A percentile compares a stretch with the other conserved stretches of the same genome.
phyloP scores from a whole-genome alignment of 1,139 yeast species.

The Kodamaea alishanica region DNA sequence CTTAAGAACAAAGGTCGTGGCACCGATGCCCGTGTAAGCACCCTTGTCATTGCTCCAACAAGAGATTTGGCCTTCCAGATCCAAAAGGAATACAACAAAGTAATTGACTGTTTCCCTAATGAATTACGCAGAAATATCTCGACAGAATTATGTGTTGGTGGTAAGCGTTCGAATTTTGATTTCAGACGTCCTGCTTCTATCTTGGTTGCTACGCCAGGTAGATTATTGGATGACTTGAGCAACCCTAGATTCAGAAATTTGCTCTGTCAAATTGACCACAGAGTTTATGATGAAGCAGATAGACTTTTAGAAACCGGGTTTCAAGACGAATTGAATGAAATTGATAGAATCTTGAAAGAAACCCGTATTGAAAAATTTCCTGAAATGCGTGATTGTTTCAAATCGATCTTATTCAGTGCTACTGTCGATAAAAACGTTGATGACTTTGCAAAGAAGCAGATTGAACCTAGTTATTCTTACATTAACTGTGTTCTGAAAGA shows the following conservation, averaged over 20 bases:
- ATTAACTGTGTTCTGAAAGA: slow-evolving; percentile 74
- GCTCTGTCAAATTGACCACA: slow-evolving; percentile 54
- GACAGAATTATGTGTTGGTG: slow-evolving; percentile 38
- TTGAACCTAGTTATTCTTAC: slow-evolving; percentile 60
- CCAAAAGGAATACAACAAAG: slow-evolving; percentile 57
- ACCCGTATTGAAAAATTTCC: slow-evolving; percentile 28
- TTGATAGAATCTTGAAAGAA: slow-evolving; percentile 46
- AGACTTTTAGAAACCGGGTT: slow-evolving; percentile 76
- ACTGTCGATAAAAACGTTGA: slow-evolving; percentile 72
- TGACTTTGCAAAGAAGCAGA: slow-evolving; percentile 59
- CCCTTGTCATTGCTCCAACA: slow-evolving; percentile 83
- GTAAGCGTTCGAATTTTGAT: slow-evolving; percentile 26
- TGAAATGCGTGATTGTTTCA: slow-evolving; percentile 33
- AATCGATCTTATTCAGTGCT: slow-evolving; percentile 81
- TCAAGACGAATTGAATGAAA: slow-evolving; percentile 55
- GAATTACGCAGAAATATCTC: slow-evolving; percentile 12
- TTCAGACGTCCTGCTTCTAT: slow-evolving; percentile 37
- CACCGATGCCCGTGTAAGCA: slow-evolving; percentile 33
- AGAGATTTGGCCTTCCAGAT: slow-evolving; percentile 90
- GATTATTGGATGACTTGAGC: slow-evolving; percentile 61
- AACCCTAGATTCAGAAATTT: slow-evolving; percentile 41
- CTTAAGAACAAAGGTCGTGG: slow-evolving; percentile 13
- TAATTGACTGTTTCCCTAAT: slow-evolving; percentile 22
- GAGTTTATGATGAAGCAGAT: slow-evolving; percentile 89
- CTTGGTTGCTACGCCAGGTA: slow-evolving; percentile 88